phyloP scores from a whole-genome alignment of 192 early-diverging fungal species.

The Backusella tuberculispora region DNA sequence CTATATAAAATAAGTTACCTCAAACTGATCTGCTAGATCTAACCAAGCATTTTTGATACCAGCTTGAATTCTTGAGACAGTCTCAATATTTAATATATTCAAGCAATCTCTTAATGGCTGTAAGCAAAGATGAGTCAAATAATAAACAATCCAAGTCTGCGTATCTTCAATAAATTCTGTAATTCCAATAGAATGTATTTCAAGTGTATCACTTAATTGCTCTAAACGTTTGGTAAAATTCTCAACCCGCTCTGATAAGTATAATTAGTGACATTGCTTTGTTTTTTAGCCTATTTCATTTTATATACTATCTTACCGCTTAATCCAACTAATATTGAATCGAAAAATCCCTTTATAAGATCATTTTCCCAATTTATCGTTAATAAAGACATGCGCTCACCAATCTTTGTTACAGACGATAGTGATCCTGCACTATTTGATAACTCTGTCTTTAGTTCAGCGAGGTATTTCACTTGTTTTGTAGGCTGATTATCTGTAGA shows the following conservation, averaged over 20 bases:
- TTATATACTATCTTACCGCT: constrained; percentile 8
- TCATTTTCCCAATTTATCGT: constrained; percentile 30
- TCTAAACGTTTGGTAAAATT: not conserved
- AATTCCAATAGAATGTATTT: not conserved
- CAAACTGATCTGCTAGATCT: constrained; percentile 39
- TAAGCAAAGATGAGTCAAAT: constrained; percentile 32
- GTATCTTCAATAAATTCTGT: constrained; percentile 9
- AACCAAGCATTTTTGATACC: constrained; percentile 47
- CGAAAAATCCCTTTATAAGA: constrained; percentile 19
- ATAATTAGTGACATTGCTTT: not conserved
- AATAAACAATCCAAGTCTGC: constrained; percentile 15
- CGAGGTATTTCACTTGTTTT: constrained; percentile 24
- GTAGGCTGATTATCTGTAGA: constrained; percentile 2
- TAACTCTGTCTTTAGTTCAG: constrained; percentile 10
- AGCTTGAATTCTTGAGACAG: constrained; percentile 39
- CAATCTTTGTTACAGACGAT: constrained; percentile 28
- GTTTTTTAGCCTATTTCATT: not conserved
- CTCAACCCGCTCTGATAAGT: not conserved
- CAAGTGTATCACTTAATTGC: not conserved
- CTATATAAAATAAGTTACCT: constrained; percentile 10
- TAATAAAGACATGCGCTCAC: constrained; percentile 22
- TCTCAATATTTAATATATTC: constrained; percentile 39
- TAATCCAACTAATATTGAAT: constrained; percentile 14
- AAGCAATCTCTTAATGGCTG: constrained; percentile 48
- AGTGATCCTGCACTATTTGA: constrained; percentile 32